phyloP scores from a whole-genome alignment of 768 basidiomycete genomes.

The Hericium erinaceus region DNA sequence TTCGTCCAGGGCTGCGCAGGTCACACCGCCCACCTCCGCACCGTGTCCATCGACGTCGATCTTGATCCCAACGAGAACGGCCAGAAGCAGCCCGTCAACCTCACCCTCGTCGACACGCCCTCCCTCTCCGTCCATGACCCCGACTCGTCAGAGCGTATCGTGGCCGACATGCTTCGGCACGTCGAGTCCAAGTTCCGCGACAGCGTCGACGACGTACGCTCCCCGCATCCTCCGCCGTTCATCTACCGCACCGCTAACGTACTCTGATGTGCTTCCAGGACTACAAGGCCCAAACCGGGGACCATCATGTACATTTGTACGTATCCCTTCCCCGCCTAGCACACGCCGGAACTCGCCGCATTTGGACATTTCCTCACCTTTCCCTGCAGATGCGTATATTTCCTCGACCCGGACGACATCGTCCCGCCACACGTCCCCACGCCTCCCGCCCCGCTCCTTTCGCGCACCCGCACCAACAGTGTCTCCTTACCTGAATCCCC shows the following conservation, averaged over 20 bases:
- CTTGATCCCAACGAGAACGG: conserved; percentile 40
- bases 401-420: conserved; percentile 78
- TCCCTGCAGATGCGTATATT: conserved; percentile 65
- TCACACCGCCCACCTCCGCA: conserved; percentile 64
- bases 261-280: conserved; percentile 37
- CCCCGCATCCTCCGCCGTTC: conserved; percentile 16
- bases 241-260: conserved; percentile 12
- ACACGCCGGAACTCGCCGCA: conserved; percentile 4
- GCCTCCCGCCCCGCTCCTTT: conserved; percentile 57
- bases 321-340: conserved; percentile 19
- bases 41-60: conserved; percentile 65
- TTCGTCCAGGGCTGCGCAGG: conserved; percentile 69
- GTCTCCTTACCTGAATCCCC: conserved; percentile 66
- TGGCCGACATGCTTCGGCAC: conserved; percentile 60
- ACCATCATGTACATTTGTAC: conserved; percentile 78
- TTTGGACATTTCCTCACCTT: conserved; percentile 8
- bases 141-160: conserved; percentile 47
- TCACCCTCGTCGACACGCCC: conserved; percentile 76
- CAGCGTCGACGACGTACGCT: conserved; percentile 68
- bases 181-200: conserved; percentile 68
- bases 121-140: conserved; percentile 70
- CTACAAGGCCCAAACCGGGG: conserved; percentile 57
- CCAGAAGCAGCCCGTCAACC: conserved; percentile 41
- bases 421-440: conserved; percentile 60
- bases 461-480: conserved; percentile 61